Evolutionary conservation across 140 eudicot genomes (phyloP).

Genomic region (Flaveria floridana): DNA sequence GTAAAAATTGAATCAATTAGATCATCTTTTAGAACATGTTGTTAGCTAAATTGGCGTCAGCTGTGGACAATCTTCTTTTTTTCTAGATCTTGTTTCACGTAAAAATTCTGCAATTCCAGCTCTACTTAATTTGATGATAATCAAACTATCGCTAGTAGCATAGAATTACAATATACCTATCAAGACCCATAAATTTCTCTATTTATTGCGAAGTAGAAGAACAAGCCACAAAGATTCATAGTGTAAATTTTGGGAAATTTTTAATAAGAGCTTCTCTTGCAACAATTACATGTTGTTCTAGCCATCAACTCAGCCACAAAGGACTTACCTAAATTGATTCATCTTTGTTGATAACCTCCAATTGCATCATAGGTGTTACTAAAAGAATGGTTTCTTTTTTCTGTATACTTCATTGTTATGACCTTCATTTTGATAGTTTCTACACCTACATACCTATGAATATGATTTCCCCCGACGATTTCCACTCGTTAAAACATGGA

Average conservation of each 20-base stretch:
- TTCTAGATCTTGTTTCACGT: background rate
- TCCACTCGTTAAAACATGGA: slow-evolving; percentile 23
- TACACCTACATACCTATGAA: background rate
- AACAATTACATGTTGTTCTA: background rate
- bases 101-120: no score
- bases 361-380: background rate
- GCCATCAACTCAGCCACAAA: background rate
- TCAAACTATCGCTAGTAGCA: background rate
- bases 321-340: background rate
- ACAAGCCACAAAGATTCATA: no score
- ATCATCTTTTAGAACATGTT: no score
- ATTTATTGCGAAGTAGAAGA: background rate
- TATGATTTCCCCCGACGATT: background rate
- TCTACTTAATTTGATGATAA: background rate
- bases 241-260: no score
- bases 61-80: background rate
- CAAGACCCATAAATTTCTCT: background rate
- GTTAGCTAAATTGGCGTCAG: background rate
- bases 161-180: background rate
- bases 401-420: background rate
- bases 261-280: no score
- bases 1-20: no score
- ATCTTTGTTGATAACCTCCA: background rate
- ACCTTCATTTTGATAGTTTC: background rate
- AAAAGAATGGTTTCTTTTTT: background rate